These are phyloP conservation scores for Agrostemma githago DNA, from an alignment of 148 eudicot genomes.

Conservation along the genomic window DNA sequence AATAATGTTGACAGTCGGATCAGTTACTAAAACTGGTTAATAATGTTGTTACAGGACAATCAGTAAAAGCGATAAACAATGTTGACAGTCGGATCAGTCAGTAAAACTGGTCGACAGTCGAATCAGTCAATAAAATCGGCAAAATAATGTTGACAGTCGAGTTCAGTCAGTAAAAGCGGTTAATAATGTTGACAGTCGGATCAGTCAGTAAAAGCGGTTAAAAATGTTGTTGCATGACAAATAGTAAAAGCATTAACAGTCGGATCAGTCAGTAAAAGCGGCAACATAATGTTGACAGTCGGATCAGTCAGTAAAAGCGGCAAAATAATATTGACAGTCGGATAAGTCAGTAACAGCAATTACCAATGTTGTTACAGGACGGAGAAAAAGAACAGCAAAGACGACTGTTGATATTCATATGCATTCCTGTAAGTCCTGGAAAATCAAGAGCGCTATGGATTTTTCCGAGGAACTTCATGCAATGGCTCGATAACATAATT, in stretches of 20 bases:
- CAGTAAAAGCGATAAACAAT: too few species aligned
- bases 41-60: too few species aligned
- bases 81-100: too few species aligned
- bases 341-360: background rate
- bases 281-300: too few species aligned
- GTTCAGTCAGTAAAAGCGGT: too few species aligned
- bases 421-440: conserved; percentile 89
- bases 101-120: too few species aligned
- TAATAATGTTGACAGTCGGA: background rate
- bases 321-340: background rate
- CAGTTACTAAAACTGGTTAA: too few species aligned
- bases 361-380: conserved; percentile 17
- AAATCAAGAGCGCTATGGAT: conserved; percentile 66
- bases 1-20: too few species aligned
- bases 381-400: conserved; percentile 28
- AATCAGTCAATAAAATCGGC: too few species aligned
- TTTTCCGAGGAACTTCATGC: conserved; percentile 64
- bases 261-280: background rate
- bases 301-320: background rate
- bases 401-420: conserved; percentile 50
- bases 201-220: too few species aligned
- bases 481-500: conserved; percentile 62
- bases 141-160: too few species aligned
- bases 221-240: conserved; percentile 16
- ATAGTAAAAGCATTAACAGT: too few species aligned